A percentile compares a stretch with the other conserved stretches of the same genome.
Conservation (phyloP, 257 asterid genomes). For the Nicotiana noctiflora region DNA sequence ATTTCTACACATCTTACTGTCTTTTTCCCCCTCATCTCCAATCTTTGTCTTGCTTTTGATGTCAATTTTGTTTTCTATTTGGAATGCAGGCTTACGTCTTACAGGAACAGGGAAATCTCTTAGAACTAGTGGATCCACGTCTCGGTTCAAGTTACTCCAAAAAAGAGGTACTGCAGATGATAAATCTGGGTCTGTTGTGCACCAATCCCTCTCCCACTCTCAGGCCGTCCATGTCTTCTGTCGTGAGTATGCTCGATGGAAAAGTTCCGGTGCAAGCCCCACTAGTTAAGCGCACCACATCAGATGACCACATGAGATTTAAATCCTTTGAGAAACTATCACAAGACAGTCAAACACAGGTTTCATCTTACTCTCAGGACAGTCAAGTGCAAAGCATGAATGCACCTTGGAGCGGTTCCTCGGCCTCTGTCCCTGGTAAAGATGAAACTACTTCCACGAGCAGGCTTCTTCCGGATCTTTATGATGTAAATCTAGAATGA, state of each 20-base stretch:
- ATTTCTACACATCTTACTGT: not conserved
- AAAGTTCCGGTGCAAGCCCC: slow-evolving; percentile 72
- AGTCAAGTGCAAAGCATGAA: slow-evolving; percentile 39
- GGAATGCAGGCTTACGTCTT: slow-evolving; percentile 65
- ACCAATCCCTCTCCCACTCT: slow-evolving; percentile 75
- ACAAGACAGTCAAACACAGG: slow-evolving; percentile 55
- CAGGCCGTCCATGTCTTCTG: slow-evolving; percentile 78
- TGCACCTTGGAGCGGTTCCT: slow-evolving; percentile 72
- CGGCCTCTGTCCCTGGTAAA: slow-evolving; percentile 34
- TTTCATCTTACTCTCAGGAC: slow-evolving; percentile 36
- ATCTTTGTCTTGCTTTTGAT: not conserved
- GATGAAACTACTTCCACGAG: slow-evolving; percentile 36
- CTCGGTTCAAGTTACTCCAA: slow-evolving; percentile 50
- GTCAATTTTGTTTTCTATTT: not conserved
- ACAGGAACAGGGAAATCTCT: slow-evolving; percentile 79
- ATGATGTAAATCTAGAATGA: slow-evolving; percentile 11
- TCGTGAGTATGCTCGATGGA: slow-evolving; percentile 81
- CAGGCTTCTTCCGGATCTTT: slow-evolving; percentile 35
- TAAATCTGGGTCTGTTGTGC: slow-evolving; percentile 57
- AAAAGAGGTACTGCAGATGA: slow-evolving; percentile 60
- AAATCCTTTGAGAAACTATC: slow-evolving; percentile 61
- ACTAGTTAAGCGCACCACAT: slow-evolving; percentile 37
- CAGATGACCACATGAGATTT: slow-evolving; percentile 41
- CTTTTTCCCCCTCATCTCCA: not conserved
- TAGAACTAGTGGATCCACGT: slow-evolving; percentile 73